Evolutionary conservation across 139 green algal genomes (phyloP).

Genomic region (Chlorella sp.): DNA sequence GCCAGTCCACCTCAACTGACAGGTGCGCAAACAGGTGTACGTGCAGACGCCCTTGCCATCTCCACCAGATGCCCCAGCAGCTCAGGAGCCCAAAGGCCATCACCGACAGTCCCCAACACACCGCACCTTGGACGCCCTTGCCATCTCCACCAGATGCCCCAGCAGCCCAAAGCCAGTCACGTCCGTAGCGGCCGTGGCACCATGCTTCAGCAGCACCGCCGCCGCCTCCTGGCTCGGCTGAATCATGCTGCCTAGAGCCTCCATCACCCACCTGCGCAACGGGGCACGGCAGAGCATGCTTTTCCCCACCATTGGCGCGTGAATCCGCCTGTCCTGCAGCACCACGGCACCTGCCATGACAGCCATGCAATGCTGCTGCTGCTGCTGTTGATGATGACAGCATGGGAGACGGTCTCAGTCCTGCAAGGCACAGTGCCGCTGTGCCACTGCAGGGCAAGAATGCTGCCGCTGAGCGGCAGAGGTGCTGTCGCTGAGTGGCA

Average conservation of each 20-base stretch:
- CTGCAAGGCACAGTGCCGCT: no score
- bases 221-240: constrained; percentile 44
- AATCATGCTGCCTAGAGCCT: constrained; percentile 25
- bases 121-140: constrained; percentile 42
- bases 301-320: background rate
- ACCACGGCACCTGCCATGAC: background rate
- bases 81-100: no score
- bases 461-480: no score
- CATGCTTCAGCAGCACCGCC: constrained; percentile 37
- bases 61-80: constrained; percentile 76
- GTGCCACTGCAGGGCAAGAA: no score
- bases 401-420: no score
- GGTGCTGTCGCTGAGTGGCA: no score
- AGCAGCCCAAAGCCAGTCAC: constrained; percentile 92
- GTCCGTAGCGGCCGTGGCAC: constrained; percentile 73
- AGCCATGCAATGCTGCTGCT: background rate
- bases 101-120: no score
- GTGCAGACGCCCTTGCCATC: constrained; percentile 49
- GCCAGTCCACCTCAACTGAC: constrained; percentile 27
- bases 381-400: background rate
- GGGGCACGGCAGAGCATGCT: background rate
- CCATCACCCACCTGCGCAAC: constrained; percentile 24
- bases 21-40: constrained; percentile 9
- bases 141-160: constrained; percentile 76
- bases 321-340: background rate